Evolutionary conservation across 2,329 filamentous ascomycete genomes (phyloP), one percentile per base, ranked within the genome.

Genomic region (Aspergillus sp.): DNA sequence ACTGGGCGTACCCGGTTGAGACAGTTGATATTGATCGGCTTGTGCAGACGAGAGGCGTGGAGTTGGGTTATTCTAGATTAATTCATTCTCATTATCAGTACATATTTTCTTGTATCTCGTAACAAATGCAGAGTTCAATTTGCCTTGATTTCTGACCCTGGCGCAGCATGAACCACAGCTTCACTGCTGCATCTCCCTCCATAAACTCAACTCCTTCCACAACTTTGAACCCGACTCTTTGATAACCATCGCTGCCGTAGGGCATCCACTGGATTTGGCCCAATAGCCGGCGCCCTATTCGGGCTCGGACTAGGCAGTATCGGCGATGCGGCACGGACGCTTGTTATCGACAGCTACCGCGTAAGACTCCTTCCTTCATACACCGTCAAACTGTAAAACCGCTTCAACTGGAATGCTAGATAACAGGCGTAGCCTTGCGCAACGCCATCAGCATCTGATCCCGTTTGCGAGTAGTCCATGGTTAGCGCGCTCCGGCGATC

Each of bases 391-490:
- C 2, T 9, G 7, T 27, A 2, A 3, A 12, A 27, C n/a, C n/a
- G 8, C 1, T 31, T 4, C 6, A 27, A 8, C 14, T 15, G 1
- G 8, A 6, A 4, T 15, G 14, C 17, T 19, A 81, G 71, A 78
- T 82, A 39, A 71, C 82, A 41, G 75, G 69, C 0, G 68, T 82
- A 2, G 76, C 77, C 0, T 76, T 82, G 55, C 74, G 79, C 0
- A 82, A 82, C 52, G 56, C 71, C 2, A 72, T 81, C 47, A 70
- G 72, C 15, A 78, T 75, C 2, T 69, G 14, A 75, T 82, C 41
- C 73, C 81, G n/a, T 82, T 82, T 59, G 75, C 74, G 8, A 35
- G 27, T 6, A 12, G 15, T 2, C 1, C 66, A 80, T 57, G 55
- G 55, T 27, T 53, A 15, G 17, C 48, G 3, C 43, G 33, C 1